These are phyloP conservation scores for Tetrahymena borealis DNA, from an alignment of 73 alveolate species.

Conservation along the genomic window DNA sequence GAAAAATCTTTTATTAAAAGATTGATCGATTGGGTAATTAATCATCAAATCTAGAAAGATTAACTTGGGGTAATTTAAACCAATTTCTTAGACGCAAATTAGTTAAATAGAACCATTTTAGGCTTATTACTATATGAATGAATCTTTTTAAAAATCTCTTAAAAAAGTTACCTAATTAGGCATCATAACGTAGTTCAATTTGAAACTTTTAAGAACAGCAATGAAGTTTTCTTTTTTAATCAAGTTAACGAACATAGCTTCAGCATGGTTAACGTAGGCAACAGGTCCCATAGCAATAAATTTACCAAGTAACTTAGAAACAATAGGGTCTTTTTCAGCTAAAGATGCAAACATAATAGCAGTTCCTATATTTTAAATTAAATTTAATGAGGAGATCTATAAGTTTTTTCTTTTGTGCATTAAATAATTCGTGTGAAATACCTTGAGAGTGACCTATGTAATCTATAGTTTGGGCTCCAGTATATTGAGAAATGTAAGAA, in stretches of 20 bases:
- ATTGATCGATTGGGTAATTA: no score
- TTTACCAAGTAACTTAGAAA: conserved; percentile 18
- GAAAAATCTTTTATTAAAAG: no score
- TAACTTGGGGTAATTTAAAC: no score
- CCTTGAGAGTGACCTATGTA: conserved; percentile 97
- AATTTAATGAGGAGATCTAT: neutral
- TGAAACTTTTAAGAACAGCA: neutral
- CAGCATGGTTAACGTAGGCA: conserved; percentile 24
- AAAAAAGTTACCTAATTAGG: neutral
- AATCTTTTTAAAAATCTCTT: no score
- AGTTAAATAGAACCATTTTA: no score
- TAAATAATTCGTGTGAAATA: conserved; percentile 39
- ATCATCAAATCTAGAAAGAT: no score
- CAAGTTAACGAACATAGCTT: neutral
- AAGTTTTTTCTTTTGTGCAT: neutral
- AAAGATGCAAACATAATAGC: conserved; percentile 64
- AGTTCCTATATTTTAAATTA: neutral
- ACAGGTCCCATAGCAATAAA: conserved; percentile 58
- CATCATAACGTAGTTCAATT: neutral
- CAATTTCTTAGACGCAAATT: no score
- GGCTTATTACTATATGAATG: no score
- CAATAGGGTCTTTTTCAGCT: conserved; percentile 46
- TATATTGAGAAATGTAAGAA: conserved; percentile 53
- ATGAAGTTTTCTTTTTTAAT: neutral
- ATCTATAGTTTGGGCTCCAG: conserved; percentile 59